Evolutionary conservation across 2,329 filamentous ascomycete species (phyloP), one percentile per base, ranked within the genome.

Genomic region (Cladorrhinum sp.): DNA sequence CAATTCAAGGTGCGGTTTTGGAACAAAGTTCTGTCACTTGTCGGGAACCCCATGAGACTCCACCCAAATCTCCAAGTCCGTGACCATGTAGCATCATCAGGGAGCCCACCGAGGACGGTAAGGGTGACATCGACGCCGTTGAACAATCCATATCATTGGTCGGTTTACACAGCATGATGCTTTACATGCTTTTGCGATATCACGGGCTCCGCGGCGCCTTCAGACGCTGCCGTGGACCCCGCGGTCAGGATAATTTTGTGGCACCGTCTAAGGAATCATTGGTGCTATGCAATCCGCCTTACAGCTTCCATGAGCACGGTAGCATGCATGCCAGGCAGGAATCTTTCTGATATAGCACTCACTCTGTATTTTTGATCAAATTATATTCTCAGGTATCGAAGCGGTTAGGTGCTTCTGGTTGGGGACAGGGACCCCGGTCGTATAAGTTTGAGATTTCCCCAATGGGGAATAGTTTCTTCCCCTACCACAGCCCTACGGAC

Each of bases 401-500:
- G n/a, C n/a, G n/a, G n/a, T n/a, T n/a, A 21, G 6, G 42, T 18
- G 42, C 3, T 18, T 46, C 18, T 21, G 18, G 16, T 46, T 46
- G 42, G 6, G 42, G 10, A 46, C 42, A 18, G 42, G 42, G 42
- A 46, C 42, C 42, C 42, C 16, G 42, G 42, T 46, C 42, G n/a
- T 4, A 20, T 16, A 21, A 46, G 36, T 33, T 57, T 23, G 49
- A 39, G 54, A 57, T 57, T 57, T 36, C 39, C 54, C 39, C 26
- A 49, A 49, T 46, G 24, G 2, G 33, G 54, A 28, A 24, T 57
- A 57, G 54, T 36, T 16, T 51, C 5, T 21, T 26, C 53, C 48
- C 26, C 6, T 23, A 24, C 56, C 62, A 54, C 62, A 64, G 62
- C 62, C 62, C 62, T 64, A 64, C 55, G 55, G 62, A 21, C 51